Evolutionary conservation across 306 rosid genomes (phyloP), one percentile per base, ranked within the genome.

Genomic region (Prunus dulcis): DNA sequence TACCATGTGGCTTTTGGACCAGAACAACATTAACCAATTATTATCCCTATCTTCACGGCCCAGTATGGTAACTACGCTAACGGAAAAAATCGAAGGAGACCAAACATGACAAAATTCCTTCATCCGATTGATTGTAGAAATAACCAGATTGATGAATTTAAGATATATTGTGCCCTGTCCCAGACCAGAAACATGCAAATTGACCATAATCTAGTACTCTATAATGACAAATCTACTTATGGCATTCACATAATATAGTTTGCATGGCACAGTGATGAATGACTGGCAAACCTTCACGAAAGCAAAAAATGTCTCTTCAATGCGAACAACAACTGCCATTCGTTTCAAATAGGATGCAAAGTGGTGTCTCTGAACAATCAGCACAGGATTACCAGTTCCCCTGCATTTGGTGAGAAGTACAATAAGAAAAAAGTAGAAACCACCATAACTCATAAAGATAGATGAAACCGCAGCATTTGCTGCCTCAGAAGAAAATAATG

Each of bases 271-370:
- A 34, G 17, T 18, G 62, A 62, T 46, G 46, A 64, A 49, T 13
- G 20, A 75, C n/a, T 14, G 74, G 66, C 85, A 64, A 56, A 95
- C 99, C 99, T 95, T 95, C 83, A 95, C 97, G 87, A 95, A 95
- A 79, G 98, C 87, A 3, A 89, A 87, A 91, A 90, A 95, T 38
- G 83, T 91, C 75, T 95, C 99, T 80, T 92, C 91, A 83, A 91
- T 87, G 82, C 97, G 98, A 77, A 95, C 99, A 82, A 95, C 80
- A 76, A 88, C 99, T 61, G 99, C 91, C 99, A 95, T 95, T 80
- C 99, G 87, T 84, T 95, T 95, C 81, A 95, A 86, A 73, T 95
- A 84, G 77, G 99, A 95, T 43, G 99, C 96, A 80, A 95, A 95
- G 86, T 95, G 99, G 85, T 91, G 90, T 72, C 99, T 89, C 83